A percentile compares a stretch with the other conserved stretches of the same genome.
Evolutionary conservation across 1,284 basidiomycete species (phyloP).

Genomic region (Fomes fomentarius): DNA sequence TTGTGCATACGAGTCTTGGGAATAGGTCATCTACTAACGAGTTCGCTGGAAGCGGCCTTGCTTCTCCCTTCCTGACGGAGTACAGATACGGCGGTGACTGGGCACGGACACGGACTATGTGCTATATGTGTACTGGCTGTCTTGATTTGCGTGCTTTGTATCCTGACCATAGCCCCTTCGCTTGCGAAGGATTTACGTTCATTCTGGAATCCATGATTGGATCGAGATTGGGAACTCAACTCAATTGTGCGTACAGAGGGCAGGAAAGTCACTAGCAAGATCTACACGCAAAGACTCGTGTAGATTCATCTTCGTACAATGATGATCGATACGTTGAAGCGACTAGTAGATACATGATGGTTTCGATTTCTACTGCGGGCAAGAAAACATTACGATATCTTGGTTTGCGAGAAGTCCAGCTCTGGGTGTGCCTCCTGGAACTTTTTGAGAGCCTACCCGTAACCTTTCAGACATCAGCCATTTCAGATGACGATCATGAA

Average conservation of each 20-base stretch:
- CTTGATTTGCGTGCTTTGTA: slow-evolving; percentile 22
- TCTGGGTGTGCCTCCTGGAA: slow-evolving; percentile 92
- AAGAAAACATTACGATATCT: slow-evolving; percentile 71
- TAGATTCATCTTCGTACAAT: too few species aligned
- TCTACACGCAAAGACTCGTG: too few species aligned
- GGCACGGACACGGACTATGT: slow-evolving; percentile 17
- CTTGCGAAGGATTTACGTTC: slow-evolving; percentile 23
- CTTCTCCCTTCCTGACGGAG: neutral
- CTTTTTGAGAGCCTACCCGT: slow-evolving; percentile 74
- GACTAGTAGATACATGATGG: too few species aligned
- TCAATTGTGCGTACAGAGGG: neutral
- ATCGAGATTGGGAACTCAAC: slow-evolving; percentile 24
- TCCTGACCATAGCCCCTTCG: slow-evolving; percentile 20
- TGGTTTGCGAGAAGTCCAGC: slow-evolving; percentile 93
- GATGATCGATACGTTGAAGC: neutral
- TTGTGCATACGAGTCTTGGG: neutral
- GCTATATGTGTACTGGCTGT: slow-evolving; percentile 18
- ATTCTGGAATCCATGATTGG: slow-evolving; percentile 28
- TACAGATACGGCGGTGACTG: slow-evolving; percentile 4
- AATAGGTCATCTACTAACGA: too few species aligned
- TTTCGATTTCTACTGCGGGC: too few species aligned
- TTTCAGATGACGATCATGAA: too few species aligned
- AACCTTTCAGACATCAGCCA: neutral
- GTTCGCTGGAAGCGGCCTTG: neutral
- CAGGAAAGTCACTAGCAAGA: too few species aligned